Evolutionary conservation across 345 rosid genomes (phyloP), one percentile per base, ranked within the genome.

Genomic region (Aegle marmelos): DNA sequence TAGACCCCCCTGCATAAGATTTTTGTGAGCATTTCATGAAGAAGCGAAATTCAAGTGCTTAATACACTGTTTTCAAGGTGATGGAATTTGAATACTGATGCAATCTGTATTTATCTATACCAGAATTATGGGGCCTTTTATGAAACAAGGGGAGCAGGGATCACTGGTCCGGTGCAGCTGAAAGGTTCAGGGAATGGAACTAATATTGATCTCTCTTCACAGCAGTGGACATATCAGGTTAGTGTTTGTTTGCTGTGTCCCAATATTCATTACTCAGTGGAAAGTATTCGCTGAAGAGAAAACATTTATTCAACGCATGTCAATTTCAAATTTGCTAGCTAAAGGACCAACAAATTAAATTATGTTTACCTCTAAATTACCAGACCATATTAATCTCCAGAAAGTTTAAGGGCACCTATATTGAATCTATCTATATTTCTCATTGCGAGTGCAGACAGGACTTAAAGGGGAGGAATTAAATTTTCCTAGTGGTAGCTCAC

Each of bases 71-170:
- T 41, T 78, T 56, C 30, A 22, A 30, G 58, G 63, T 58, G 50
- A 34, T 5, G 30, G 76, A 71, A 57, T 41, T 72, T 3, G 28
- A 60, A 31, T 7, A 31, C 57, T 79, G 34, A 82, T 70, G 19
- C 37, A 53, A 75, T 41, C 11, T 70, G 11, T 68, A 37, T 28
- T 53, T 45, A 58, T 80, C 24, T 76, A 17, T 70, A 57, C 22
- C 96, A 95, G 99, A 93, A 96, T 72, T 93, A 93, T 61, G 98
- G 99, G 83, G 91, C 98, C 48, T 93, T 93, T 79, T 96, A 76
- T 74, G 98, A 96, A 81, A 77, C 77, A 79, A 9, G 5, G 3
- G 97, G 97, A 36, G 99, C 99, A 2, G 99, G 99, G 77, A 81
- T 96, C 72, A 93, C 92, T 13, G 97, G 98, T 80, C 99, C 99